Base-by-base conservation (phyloP, 129 eudicot species). In the Centella asiatica region DNA sequence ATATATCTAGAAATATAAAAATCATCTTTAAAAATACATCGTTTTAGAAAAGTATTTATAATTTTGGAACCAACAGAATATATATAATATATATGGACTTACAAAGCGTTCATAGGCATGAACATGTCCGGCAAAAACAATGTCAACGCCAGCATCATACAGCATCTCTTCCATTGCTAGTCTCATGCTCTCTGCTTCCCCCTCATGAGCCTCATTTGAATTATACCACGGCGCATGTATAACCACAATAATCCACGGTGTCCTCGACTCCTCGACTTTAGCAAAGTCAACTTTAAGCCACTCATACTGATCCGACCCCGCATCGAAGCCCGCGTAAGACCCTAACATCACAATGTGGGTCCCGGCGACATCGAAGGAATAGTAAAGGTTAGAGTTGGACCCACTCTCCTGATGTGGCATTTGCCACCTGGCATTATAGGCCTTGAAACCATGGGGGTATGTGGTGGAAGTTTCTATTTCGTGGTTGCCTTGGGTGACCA, bases 401-500 rank as follows among this genome's bases (percentile, higher is more conserved):
- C 8, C 31, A 51, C 57, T 24, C 57, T 51, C 17, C 26, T 2
- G 29, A 51, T 51, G 26, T 3, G 57, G 57, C 57, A 51, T 51
- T 51, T 1, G 23, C 57, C 57, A 51, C 26, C 57, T 51, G 2
- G 57, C 57, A 12, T 51, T 51, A 31, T 51, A 51, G 5, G 57
- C 57, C 2, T 28, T 51, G 14, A 51, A 51, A 2, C 29, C 29
- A 3, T 17, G 23, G 4, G 23, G 11, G 57, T 51, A 31, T 22
- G 26, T 24, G 11, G 57, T 28, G 0, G 26, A 0, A 8, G 23
- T 51, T 51, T 51, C 57, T 8, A 51, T 31, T 11, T 51, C 57
- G 8, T 51, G 57, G 57, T 51, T 51, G 17, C 57, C 57, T 24
- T 51, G 57, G 23, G 57, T 51, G 29, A 51, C 57, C 57, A 51